Evolutionary conservation across 805 yeast genomes (phyloP).

Genomic region (Suhomyces sp.): DNA sequence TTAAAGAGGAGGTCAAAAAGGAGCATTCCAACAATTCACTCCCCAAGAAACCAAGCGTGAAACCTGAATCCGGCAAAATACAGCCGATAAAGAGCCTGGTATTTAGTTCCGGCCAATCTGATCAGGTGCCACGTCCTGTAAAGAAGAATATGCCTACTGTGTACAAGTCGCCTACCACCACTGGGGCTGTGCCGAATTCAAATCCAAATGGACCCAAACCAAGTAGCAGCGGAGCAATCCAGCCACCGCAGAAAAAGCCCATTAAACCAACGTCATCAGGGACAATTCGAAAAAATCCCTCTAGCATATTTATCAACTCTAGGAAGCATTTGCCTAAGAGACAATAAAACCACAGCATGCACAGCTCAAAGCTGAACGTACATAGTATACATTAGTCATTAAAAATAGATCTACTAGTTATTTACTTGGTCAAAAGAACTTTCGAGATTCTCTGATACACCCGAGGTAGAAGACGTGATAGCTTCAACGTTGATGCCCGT

Average conservation of each 20-base stretch:
- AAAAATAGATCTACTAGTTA: neutral
- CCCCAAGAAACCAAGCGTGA: neutral
- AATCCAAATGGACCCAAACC: neutral
- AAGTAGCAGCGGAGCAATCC: neutral
- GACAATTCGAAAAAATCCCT: constrained; percentile 1
- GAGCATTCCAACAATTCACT: neutral
- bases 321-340: constrained; percentile 9
- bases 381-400: neutral
- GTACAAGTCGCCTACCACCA: neutral
- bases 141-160: neutral
- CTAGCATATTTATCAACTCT: constrained; percentile 14
- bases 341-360: neutral
- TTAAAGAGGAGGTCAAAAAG: neutral
- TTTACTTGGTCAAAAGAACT: neutral
- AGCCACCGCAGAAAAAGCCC: neutral
- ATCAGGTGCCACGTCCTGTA: neutral
- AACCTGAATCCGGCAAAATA: neutral
- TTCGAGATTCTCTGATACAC: neutral
- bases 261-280: constrained; percentile 6
- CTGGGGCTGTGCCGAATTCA: neutral
- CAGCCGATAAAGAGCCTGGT: constrained; percentile 3
- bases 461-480: neutral
- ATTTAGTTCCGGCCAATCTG: neutral
- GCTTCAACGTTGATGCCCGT: neutral
- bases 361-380: neutral